phyloP scores from a whole-genome alignment of 169 alveolate species.

The Plasmodium fragile region DNA sequence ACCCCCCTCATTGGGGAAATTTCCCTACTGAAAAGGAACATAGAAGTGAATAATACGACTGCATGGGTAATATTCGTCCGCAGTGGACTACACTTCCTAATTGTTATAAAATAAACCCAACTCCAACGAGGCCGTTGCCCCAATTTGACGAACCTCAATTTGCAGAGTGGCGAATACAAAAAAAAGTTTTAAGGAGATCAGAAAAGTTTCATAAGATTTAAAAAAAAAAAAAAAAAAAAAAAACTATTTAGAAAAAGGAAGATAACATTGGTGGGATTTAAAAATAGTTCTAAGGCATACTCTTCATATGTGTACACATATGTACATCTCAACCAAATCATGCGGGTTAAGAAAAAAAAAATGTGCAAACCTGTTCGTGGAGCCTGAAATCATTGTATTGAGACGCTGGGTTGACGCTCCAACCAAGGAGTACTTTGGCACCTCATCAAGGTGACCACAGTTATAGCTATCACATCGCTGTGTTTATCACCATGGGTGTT shows the following conservation, averaged over 20 bases:
- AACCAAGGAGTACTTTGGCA: background rate
- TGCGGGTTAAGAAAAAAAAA: background rate
- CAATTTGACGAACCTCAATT: background rate
- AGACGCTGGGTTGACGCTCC: background rate
- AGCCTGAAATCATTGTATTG: background rate
- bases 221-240: background rate
- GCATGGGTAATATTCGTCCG: background rate
- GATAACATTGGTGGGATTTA: background rate
- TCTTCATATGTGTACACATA: background rate
- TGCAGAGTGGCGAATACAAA: background rate
- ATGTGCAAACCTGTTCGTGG: background rate
- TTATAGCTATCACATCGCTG: background rate
- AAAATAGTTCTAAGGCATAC: background rate
- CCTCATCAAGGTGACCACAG: background rate
- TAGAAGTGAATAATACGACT: background rate
- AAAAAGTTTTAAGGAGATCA: background rate
- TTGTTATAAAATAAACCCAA: background rate
- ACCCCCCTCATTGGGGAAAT: background rate
- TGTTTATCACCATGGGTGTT: background rate
- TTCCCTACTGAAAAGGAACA: background rate
- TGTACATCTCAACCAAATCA: slow-evolving; percentile 1
- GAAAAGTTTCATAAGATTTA: background rate
- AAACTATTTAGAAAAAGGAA: background rate
- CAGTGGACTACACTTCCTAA: background rate
- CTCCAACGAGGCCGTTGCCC: background rate